Evolutionary conservation across 2,329 filamentous ascomycete genomes (phyloP).

Genomic region (Pyrenochaeta sp.): DNA sequence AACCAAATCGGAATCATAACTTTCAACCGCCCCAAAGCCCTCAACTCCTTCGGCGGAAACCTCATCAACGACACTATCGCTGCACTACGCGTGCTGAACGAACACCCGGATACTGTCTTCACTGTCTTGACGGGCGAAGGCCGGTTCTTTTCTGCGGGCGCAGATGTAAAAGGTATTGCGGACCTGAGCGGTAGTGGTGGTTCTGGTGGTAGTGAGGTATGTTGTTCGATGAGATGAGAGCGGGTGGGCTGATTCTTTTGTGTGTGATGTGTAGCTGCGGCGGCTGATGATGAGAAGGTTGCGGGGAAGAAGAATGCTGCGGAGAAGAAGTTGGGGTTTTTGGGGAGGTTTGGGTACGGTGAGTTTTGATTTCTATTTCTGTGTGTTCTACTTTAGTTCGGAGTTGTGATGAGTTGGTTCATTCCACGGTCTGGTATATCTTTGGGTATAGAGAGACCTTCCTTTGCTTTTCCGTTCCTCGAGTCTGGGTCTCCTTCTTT

Average conservation of each 20-base stretch:
- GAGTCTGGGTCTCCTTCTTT: too few relatives aligned
- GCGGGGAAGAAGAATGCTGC: constrained; percentile 31
- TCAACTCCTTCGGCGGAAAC: constrained; percentile 60
- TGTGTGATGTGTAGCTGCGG: constrained; percentile 1
- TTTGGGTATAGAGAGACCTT: too few relatives aligned
- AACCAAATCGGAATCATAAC: constrained; percentile 58
- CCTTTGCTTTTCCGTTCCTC: too few relatives aligned
- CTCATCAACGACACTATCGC: constrained; percentile 54
- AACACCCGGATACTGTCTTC: constrained; percentile 59
- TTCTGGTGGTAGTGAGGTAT: constrained; percentile 8
- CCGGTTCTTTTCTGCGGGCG: constrained; percentile 60
- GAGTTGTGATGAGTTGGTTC: too few relatives aligned
- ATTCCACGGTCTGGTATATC: too few relatives aligned
- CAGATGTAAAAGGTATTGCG: constrained; percentile 54
- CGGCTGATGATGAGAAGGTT: constrained; percentile 16
- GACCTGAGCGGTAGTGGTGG: neutral
- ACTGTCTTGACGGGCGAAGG: constrained; percentile 62
- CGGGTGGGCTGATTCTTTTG: neutral
- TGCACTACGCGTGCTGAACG: constrained; percentile 56
- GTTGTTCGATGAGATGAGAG: constrained; percentile 1
- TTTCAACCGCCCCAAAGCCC: constrained; percentile 58
- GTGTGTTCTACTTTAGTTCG: too few relatives aligned
- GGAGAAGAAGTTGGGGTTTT: constrained; percentile 45
- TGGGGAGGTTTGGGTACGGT: constrained; percentile 43
- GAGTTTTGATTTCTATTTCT: constrained; percentile 8